Base-by-base conservation (phyloP, 257 asterid genomes). In the Lavandula angustifolia region DNA sequence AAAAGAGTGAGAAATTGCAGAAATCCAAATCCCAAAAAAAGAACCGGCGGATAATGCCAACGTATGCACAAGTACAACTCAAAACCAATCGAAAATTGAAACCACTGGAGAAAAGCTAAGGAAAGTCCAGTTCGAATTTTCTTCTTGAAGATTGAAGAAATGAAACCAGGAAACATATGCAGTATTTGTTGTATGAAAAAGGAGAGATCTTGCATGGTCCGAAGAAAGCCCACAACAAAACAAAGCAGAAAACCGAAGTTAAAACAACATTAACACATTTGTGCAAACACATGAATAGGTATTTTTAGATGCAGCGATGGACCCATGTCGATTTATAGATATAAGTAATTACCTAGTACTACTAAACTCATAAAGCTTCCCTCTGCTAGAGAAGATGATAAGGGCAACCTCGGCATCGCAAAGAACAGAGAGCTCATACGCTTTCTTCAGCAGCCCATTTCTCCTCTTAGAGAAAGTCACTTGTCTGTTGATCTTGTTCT, bases 321-420 rank as follows among this genome's bases (percentile, higher is more conserved):
- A 22, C 27, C 27, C 27, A 22, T 22, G 2, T 22, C 27, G 27
- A 22, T 22, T 22, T 22, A 22, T 22, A 22, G 27, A 22, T 22
- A 22, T 22, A 22, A 22, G 27, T 22, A 22, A 22, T 54, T 80
- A 85, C 95, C 95, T 86, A 67, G 82, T 37, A 66, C 91, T 91
- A 49, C 89, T 92, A 76, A 91, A 91, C 78, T 91, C 96, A 62
- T 81, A 91, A 73, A 87, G 96, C 73, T 91, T 91, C 9, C 97
- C 96, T 11, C 96, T 84, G 78, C 87, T 84, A 22, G 97, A 91
- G 89, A 91, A 91, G 79, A 91, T 85, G 84, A 90, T 90, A 46
- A 90, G 94, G 11, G 88, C 97, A 12, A 90, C 91, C 70, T 87
- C 97, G 42, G 97, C 97, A 79, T 90, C 97, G 77, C 97, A 90